Percentiles rank a stretch among this genome's conserved stretches.
Conservation (phyloP, 495 filamentous ascomycete species). For the Glutinoglossum americanum region DNA sequence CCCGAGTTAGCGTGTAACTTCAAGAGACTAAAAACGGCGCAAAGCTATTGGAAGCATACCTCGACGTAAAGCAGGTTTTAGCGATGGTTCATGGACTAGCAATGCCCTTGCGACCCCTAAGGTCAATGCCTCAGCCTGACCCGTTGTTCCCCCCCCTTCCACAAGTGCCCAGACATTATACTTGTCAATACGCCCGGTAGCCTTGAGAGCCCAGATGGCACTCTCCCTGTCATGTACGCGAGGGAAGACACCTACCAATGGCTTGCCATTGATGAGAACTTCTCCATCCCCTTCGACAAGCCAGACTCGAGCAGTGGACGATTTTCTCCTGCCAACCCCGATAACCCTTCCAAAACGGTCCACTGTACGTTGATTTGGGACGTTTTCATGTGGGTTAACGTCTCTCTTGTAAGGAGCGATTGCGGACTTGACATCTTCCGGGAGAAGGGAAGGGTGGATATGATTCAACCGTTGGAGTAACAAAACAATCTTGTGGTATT, state of each 20-base stretch:
- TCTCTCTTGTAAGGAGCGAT: slow-evolving; percentile 51
- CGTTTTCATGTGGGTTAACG: slow-evolving; percentile 43
- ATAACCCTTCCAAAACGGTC: slow-evolving; percentile 56
- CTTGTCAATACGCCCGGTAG: slow-evolving; percentile 68
- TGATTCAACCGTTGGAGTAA: slow-evolving; percentile 62
- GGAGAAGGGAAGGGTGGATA: slow-evolving; percentile 64
- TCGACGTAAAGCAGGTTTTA: slow-evolving; percentile 74
- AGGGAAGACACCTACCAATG: slow-evolving; percentile 53
- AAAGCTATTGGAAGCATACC: slow-evolving; percentile 33
- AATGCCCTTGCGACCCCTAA: slow-evolving; percentile 79
- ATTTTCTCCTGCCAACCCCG: slow-evolving; percentile 68
- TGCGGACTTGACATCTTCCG: slow-evolving; percentile 37
- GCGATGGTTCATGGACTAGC: slow-evolving; percentile 66
- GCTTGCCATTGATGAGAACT: slow-evolving; percentile 73
- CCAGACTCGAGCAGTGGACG: slow-evolving; percentile 58
- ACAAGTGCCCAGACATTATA: slow-evolving; percentile 90
- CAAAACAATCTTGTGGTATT: slow-evolving; percentile 53
- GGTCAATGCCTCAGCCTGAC: slow-evolving; percentile 88
- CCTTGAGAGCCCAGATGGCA: slow-evolving; percentile 71
- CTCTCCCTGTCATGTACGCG: slow-evolving; percentile 88
- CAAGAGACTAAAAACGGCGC: background rate
- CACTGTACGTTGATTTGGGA: slow-evolving; percentile 31
- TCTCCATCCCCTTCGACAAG: slow-evolving; percentile 84
- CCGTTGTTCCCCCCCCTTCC: slow-evolving; percentile 70
- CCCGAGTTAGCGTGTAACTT: background rate